A percentile compares a stretch with the other conserved stretches of the same genome.
phyloP scores from a whole-genome alignment of 352 stramenopile species.

The Blastocystis sp. region DNA sequence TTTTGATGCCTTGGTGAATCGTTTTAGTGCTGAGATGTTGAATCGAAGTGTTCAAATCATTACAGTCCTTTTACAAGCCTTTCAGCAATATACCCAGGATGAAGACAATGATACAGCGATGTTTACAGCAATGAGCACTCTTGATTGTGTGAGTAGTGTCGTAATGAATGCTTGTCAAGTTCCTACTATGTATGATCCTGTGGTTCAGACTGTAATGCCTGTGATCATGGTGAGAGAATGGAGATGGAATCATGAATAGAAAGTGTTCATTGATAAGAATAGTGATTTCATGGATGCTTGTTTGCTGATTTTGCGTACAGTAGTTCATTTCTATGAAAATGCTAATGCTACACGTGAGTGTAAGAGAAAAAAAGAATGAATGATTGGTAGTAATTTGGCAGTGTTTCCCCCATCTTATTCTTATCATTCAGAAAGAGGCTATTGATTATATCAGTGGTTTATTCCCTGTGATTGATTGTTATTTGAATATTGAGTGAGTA shows the following conservation, averaged over 20 bases:
- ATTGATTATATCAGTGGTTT: constrained; percentile 52
- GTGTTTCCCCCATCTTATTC: constrained; percentile 22
- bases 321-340: constrained; percentile 51
- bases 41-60: constrained; percentile 17
- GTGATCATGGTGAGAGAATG: not conserved
- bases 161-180: constrained; percentile 21
- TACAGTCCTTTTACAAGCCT: not conserved
- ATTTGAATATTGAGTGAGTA: not conserved
- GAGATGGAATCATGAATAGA: not conserved
- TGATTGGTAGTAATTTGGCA: constrained; percentile 44
- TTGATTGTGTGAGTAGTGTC: constrained; percentile 32
- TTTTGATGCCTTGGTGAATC: constrained; percentile 51
- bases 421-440: constrained; percentile 13
- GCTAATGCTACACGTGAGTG: not conserved
- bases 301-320: constrained; percentile 33
- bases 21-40: not conserved
- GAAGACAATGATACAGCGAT: constrained; percentile 55
- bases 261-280: constrained; percentile 10
- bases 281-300: constrained; percentile 36
- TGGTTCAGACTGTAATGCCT: not conserved
- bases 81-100: constrained; percentile 50
- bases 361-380: not conserved
- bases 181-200: constrained; percentile 2
- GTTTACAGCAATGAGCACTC: constrained; percentile 52
- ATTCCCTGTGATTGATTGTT: constrained; percentile 34